Evolutionary conservation across 176 grass and related monocot species (phyloP), one percentile per base, ranked within the genome.

Genomic region (Dactylis glomerata): DNA sequence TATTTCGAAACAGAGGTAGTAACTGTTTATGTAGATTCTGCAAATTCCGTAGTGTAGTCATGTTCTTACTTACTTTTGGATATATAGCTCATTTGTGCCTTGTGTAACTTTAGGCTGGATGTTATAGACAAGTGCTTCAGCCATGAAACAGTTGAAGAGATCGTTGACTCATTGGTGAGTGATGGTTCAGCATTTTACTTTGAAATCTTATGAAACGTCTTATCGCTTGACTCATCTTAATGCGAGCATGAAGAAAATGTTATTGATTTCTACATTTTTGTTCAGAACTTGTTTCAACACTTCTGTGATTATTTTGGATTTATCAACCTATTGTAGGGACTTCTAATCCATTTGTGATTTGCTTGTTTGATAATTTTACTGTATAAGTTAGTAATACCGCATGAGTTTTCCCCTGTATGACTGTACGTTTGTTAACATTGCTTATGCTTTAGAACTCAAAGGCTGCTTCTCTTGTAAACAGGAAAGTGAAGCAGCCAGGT

Each of bases 81-180:
- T 10, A 4, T 9, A 8, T 24, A 47, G 61, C 40, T 91, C 12
- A 75, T 81, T 62, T 90, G 50, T 80, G 75, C 72, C 24, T 83
- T 84, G 5, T 87, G 42, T 51, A 82, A 76, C 65, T 17, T 14
- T 73, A 98, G 96, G 85, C 62, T 98, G 85, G 93, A 89, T 45
- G 87, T 91, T 22, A 98, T 98, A 84, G 93, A 98, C 85, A 93
- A 88, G 80, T 98, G 96, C 84, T 98, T 98, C 82, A 75, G 93
- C 74, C 81, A 77, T 78, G 93, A 95, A 49, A 94, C 96, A 49
- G 87, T 95, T 75, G 93, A 98, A 77, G 96, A 96, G 75, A 99
- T 99, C 34, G 77, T 96, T 32, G 93, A 99, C 86, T 83, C 93
- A 47, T 63, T 98, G 93, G 96, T 95, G 80, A 94, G 85, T 79